Evolutionary conservation across 257 asterid genomes (phyloP), one percentile per base, ranked within the genome.

Genomic region (Lithospermum erythrorhizon): DNA sequence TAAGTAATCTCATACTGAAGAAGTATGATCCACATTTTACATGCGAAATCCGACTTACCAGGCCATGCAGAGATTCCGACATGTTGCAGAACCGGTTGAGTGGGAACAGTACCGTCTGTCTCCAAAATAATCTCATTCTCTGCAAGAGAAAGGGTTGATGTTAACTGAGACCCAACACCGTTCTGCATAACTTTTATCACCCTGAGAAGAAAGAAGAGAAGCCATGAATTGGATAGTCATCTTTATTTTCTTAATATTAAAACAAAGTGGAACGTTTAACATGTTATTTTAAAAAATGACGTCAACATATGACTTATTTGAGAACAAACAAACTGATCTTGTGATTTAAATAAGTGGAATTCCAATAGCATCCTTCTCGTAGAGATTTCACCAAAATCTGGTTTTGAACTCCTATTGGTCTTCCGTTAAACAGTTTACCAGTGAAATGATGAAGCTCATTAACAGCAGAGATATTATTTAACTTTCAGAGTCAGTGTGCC

Each of bases 31-130:
- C 55, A 23, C 53, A 15, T 19, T 49, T n/a, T 15, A 61, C 63
- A 73, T 65, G 27, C 62, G 13, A 55, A 68, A 53, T 58, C 67
- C 51, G 62, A 62, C 74, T 73, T 73, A 89, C 97, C 95, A 74
- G 93, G 97, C 97, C 97, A 89, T 64, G 93, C 94, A 71, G 97
- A 75, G 85, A 86, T 83, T 68, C 97, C 97, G 41, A 81, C 63
- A 79, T 86, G 97, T 76, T 86, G 91, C 76, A 89, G 64, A 68
- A 89, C 95, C 56, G 95, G 94, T 67, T 84, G 90, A 13, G 95
- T 89, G 45, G 95, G 95, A 63, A 81, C 83, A 54, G 86, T 76
- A 60, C 97, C 97, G 61, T 82, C 97, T 69, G 78, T 61, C 65
- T 89, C 94, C 63, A 89, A 63, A 55, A 89, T 67, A 63, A 84